Evolutionary conservation across 202 grass and related monocot species (phyloP).

Genomic region (Dendrocalamus latiflorus): DNA sequence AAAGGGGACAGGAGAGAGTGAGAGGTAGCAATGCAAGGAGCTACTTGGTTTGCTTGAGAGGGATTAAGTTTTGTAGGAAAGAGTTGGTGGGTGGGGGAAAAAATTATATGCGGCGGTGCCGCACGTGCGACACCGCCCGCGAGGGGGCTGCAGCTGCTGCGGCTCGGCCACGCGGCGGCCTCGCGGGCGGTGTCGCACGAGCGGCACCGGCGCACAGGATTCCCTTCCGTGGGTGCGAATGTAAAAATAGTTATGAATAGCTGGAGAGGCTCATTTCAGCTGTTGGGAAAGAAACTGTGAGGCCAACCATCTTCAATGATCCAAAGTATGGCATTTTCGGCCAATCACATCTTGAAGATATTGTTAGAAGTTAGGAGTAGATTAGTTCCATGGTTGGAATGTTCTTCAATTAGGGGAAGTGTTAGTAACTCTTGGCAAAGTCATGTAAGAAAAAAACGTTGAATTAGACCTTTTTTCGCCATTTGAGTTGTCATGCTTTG

Average conservation of each 20-base stretch:
- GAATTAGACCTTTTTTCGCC: too few relatives aligned
- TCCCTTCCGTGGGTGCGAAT: too few relatives aligned
- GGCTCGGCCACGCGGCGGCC: too few relatives aligned
- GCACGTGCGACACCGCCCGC: too few relatives aligned
- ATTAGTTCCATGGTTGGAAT: conserved; percentile 10
- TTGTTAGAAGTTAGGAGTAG: conserved; percentile 13
- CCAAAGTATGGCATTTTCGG: neutral
- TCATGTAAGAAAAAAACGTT: too few relatives aligned
- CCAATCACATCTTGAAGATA: neutral
- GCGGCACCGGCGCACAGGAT: too few relatives aligned
- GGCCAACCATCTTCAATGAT: neutral
- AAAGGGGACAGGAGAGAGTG: neutral
- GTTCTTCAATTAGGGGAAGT: neutral
- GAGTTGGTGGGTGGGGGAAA: conserved; percentile 36
- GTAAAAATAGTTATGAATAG: conserved; percentile 22
- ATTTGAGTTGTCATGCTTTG: too few relatives aligned
- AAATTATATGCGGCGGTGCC: too few relatives aligned
- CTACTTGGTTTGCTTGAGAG: neutral
- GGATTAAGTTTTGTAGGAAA: conserved; percentile 10
- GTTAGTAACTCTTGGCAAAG: too few relatives aligned
- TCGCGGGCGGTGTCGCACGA: too few relatives aligned
- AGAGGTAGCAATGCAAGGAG: neutral
- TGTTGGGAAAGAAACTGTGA: conserved; percentile 33
- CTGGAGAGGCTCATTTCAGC: conserved; percentile 41
- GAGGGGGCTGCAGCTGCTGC: too few relatives aligned